Evolutionary conservation across 441 rosid genomes (phyloP), one percentile per base, ranked within the genome.

Genomic region (Omphalea diandra): DNA sequence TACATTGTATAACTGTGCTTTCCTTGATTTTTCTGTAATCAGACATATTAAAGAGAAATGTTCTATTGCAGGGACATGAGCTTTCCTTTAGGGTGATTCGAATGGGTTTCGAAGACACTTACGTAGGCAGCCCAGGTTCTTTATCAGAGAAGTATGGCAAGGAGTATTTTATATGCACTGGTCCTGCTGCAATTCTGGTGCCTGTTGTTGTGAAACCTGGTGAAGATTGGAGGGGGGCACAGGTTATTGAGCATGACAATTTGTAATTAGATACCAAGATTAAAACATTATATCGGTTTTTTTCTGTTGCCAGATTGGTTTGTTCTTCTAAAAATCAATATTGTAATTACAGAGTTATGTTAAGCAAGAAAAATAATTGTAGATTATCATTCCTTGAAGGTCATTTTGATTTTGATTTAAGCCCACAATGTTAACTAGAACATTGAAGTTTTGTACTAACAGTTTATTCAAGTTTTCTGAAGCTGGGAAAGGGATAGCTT

Each of bases 231-330:
- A 92, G 82, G 77, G 99, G 98, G 54, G 97, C 98, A 27, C 90
- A 83, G 77, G 88, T 94, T 55, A 89, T 92, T 59, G 97, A 94
- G 76, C 98, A 94, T 67, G 98, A 94, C 73, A 93, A 90, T 77
- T 80, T 95, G 91, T 93, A 82, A 84, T 67, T 24, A 65, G n/a
- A n/a, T n/a, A n/a, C n/a, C n/a, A n/a, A n/a, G n/a, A n/a, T n/a
- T n/a, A n/a, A n/a, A n/a, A n/a, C n/a, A n/a, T n/a, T n/a, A n/a
- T n/a, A n/a, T n/a, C n/a, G n/a, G n/a, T n/a, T n/a, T n/a, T n/a
- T n/a, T n/a, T n/a, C n/a, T n/a, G n/a, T n/a, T n/a, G n/a, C 5
- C n/a, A 44, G 49, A 44, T 44, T 44, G 56, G 31, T 50, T n/a
- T 20, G 3, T n/a, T 50, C 7, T 50, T 50, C 24, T 49, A 7